Evolutionary conservation across 306 rosid genomes (phyloP).

Genomic region (Mimosa bimucronata): DNA sequence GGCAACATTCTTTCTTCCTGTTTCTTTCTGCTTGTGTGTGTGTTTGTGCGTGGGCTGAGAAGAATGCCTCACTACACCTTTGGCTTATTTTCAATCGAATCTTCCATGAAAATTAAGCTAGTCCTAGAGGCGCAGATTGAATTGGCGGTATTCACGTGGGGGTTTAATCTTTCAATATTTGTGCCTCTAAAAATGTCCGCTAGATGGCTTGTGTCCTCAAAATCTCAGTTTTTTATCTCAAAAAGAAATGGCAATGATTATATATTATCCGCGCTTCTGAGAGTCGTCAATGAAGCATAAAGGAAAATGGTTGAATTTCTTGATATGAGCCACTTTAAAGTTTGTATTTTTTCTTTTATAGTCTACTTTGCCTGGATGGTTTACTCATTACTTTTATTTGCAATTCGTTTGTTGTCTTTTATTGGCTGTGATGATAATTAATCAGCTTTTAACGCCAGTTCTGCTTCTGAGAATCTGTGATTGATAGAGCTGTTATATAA

Average conservation of each 20-base stretch:
- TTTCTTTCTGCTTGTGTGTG: neutral
- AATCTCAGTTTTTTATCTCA: neutral
- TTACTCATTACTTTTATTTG: neutral
- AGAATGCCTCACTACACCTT: slow-evolving; percentile 39
- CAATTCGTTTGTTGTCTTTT: neutral
- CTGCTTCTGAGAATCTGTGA: slow-evolving; percentile 91
- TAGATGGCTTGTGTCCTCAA: neutral
- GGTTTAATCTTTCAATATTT: slow-evolving; percentile 58
- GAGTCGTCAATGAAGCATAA: slow-evolving; percentile 57
- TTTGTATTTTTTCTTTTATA: neutral
- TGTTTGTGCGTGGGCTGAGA: neutral
- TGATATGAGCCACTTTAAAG: slow-evolving; percentile 52
- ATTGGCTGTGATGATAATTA: slow-evolving; percentile 59
- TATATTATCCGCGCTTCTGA: slow-evolving; percentile 70
- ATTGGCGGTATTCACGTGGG: slow-evolving; percentile 78
- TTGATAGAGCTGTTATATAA: slow-evolving; percentile 69
- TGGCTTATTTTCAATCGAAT: neutral
- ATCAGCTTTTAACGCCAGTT: slow-evolving; percentile 94
- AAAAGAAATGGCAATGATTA: slow-evolving; percentile 51
- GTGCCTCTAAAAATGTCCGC: slow-evolving; percentile 84
- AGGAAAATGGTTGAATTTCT: slow-evolving; percentile 76
- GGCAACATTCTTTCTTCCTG: slow-evolving; percentile 2
- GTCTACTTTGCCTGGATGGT: neutral
- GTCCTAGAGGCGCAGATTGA: slow-evolving; percentile 63
- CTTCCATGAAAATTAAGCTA: slow-evolving; percentile 12